Conservation (phyloP, 73 alveolate genomes). For the Effrenium voratum region DNA sequence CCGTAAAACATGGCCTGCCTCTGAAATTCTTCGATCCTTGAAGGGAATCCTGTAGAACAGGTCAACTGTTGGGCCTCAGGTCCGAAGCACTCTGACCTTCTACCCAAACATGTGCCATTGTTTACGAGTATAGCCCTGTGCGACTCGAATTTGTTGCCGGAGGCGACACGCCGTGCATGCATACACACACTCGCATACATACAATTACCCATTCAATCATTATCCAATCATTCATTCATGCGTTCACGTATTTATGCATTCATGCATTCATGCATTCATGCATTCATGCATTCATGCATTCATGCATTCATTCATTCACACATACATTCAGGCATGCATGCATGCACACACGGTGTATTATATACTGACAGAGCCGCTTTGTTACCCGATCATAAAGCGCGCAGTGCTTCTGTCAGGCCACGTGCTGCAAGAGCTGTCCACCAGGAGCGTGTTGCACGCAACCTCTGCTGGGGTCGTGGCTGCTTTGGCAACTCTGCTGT, state of each 20-base stretch:
- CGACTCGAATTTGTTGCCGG: no score
- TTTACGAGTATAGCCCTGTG: no score
- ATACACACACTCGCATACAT: no score
- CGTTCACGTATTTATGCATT: neutral
- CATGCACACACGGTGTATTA: neutral
- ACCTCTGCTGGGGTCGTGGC: slow-evolving; percentile 81
- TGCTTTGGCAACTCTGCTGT: slow-evolving; percentile 25
- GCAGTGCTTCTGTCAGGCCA: slow-evolving; percentile 29
- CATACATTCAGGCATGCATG: neutral
- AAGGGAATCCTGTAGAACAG: neutral
- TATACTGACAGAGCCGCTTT: no score
- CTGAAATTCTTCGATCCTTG: no score
- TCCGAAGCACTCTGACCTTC: no score
- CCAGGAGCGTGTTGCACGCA: slow-evolving; percentile 27
- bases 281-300: neutral
- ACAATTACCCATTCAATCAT: no score
- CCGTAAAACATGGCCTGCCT: no score
- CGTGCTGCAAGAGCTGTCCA: slow-evolving; percentile 51
- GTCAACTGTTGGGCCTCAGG: no score
- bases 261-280: neutral
- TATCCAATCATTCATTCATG: neutral
- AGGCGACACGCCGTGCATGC: no score
- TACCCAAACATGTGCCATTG: no score
- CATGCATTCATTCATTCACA: neutral
- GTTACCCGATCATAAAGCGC: no score